phyloP scores from a whole-genome alignment of 1,139 yeast genomes.

The Entelexis paramagnoliae region DNA sequence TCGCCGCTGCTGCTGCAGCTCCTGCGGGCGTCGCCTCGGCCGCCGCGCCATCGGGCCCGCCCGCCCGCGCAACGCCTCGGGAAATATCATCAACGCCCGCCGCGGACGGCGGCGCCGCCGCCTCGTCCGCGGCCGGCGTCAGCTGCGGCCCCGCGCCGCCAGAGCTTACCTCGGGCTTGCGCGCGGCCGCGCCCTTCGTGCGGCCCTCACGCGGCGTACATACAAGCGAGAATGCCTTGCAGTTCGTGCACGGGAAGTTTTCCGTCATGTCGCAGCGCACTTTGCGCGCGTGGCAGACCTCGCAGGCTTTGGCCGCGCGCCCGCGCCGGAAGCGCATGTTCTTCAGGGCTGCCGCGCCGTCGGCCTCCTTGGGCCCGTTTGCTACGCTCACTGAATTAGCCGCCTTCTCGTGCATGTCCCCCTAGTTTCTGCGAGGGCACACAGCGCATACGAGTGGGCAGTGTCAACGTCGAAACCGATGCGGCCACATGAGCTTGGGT shows the following conservation, averaged over 20 bases:
- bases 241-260: conserved; percentile 67
- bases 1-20: no score
- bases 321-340: conserved; percentile 22
- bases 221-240: conserved; percentile 66
- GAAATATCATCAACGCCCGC: not conserved
- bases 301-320: conserved; percentile 25
- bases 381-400: not conserved
- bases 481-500: not conserved
- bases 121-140: not conserved
- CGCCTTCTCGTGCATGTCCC: conserved; percentile 1
- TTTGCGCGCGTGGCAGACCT: conserved; percentile 53
- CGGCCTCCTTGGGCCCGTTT: not conserved
- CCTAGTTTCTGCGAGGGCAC: not conserved
- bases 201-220: conserved; percentile 32
- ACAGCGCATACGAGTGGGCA: not conserved
- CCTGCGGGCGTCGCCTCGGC: no score
- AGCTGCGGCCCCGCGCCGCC: not conserved
- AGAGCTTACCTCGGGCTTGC: not conserved
- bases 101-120: not conserved
- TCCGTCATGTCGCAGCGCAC: conserved; percentile 62
- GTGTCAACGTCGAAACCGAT: not conserved
- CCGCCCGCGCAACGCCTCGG: no score
- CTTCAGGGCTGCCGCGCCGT: conserved; percentile 6
- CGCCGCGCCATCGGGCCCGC: no score
- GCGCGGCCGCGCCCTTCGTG: conserved; percentile 4